Base-by-base conservation (phyloP, 2,329 filamentous ascomycete species). In the Acarospora socialis region DNA sequence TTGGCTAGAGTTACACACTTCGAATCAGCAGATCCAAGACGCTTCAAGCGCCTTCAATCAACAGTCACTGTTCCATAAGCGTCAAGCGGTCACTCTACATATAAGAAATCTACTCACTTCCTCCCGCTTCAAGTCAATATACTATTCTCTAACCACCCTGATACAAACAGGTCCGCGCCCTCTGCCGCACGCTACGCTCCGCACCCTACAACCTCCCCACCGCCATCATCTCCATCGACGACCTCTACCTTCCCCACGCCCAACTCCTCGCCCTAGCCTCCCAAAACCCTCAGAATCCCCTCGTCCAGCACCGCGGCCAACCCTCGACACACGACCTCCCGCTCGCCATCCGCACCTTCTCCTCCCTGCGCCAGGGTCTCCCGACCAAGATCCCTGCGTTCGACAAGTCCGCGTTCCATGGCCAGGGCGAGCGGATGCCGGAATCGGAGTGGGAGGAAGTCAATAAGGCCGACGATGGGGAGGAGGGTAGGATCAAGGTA, bases 221-320 rank as follows among this genome's bases (percentile, higher is more conserved):
- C 3, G 62, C 81, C 29, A 77, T 83, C 32, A 69, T 82, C 53
- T 86, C 80, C 52, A 77, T 93, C 42, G 86, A 94, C 53, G 84
- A 93, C 58, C 75, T 94, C 45, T 93, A 94, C 57, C 73, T 92
- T 33, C 66, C 72, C 9, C 81, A 81, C 51, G 59, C 62, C 14
- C 67, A 77, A 41, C 81, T 90, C 52, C 52, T 66, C 17, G 61
- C 63, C 2, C 69, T 92, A 14, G 74, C 79, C 16, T 54, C 65
- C 26, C 55, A 66, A 5, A 63, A 90, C 47, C 70, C 78, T 0
- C 55, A 67, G 21, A 93, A 93, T 48, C 69, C 70, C 13, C 67
- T 94, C 3, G 64, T 92, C 28, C 79, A 83, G 47, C 77, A 83
- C 45, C 72, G 84, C 27, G 86, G 84, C 12, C 78, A 92, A 50